Base-by-base conservation (phyloP, 208 protist species). In the Trypanosoma rangeli region DNA sequence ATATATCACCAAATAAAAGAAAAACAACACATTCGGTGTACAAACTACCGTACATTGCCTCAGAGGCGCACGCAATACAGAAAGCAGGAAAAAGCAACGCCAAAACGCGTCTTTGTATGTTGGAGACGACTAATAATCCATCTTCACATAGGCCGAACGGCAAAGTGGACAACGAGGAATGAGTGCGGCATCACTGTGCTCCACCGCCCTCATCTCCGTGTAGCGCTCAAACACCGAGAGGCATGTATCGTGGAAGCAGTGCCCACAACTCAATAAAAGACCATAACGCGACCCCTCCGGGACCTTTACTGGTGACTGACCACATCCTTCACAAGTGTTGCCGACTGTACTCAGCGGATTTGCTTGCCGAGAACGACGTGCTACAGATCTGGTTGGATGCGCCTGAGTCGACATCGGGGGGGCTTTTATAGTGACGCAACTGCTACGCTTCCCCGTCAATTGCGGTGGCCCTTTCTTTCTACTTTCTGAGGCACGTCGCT, bases 211-310 rank as follows among this genome's bases (percentile, higher is more conserved):
- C 74, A 79, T 82, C 55, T 87, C 80, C 15, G 83, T 80, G 67
- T 86, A 93, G 8, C 59, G 74, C 73, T 96, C 88, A 82, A 93
- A 94, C n/a, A 70, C 70, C 0, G 64, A 57, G 12, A 96, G 77
- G 69, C 91, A 96, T 18, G 75, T 54, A 18, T 78, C 73, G 75
- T 96, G 91, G 46, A 93, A 93, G 66, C 73, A 88, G 62, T 96
- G 88, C 7, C 86, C 85, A 73, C 91, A 96, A 70, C 91, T 96
- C 2, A 96, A 74, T 28, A 96, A 84, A 12, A 89, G 66, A 24
- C 84, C 86, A 33, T 66, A 63, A 4, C 83, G 71, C 44, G 69
- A 61, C 20, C 7, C 56, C 39, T 28, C 37, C 28, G 35, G 0
- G 7, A 39, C 9, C 35, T 18, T 55, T 10, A 5, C 12, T 4